A percentile compares a stretch with the other conserved stretches of the same genome.
Conservation (phyloP, 2,329 filamentous ascomycete genomes). For the Pseudocercospora macadamiae region DNA sequence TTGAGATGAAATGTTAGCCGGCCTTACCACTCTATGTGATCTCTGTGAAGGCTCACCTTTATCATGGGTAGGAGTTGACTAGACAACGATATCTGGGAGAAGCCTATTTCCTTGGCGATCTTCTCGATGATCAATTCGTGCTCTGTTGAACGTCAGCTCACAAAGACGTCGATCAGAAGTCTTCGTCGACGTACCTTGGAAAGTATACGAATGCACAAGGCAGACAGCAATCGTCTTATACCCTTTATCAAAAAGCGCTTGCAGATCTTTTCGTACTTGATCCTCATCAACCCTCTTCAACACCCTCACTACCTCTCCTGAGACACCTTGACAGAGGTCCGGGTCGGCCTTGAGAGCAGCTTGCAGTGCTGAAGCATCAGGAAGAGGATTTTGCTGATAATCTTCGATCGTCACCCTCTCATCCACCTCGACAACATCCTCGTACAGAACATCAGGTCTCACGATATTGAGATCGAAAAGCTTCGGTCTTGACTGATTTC, state of each 20-base stretch:
- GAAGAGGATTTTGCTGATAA: conserved; percentile 63
- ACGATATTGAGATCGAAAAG: conserved; percentile 86
- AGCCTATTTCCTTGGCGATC: conserved; percentile 78
- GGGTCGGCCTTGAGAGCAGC: conserved; percentile 38
- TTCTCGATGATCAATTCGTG: conserved; percentile 76
- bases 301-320: conserved; percentile 73
- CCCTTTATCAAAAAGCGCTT: conserved; percentile 67
- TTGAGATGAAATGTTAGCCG: neutral
- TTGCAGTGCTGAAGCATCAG: conserved; percentile 37
- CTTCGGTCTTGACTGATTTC: conserved; percentile 82
- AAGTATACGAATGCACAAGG: conserved; percentile 87
- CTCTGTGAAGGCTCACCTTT: conserved; percentile 46
- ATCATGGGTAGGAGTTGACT: conserved; percentile 82
- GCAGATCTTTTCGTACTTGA: conserved; percentile 60
- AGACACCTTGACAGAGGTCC: conserved; percentile 69
- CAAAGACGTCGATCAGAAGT: conserved; percentile 1
- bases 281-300: conserved; percentile 61
- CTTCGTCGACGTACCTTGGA: conserved; percentile 46
- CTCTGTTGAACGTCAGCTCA: conserved; percentile 48
- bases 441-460: conserved; percentile 82
- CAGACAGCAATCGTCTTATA: conserved; percentile 82
- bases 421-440: conserved; percentile 78
- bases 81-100: conserved; percentile 76
- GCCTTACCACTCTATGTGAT: neutral
- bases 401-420: conserved; percentile 87